Conservation (phyloP, 2,329 filamentous ascomycete species). For the Hirsutella minnesotensis region DNA sequence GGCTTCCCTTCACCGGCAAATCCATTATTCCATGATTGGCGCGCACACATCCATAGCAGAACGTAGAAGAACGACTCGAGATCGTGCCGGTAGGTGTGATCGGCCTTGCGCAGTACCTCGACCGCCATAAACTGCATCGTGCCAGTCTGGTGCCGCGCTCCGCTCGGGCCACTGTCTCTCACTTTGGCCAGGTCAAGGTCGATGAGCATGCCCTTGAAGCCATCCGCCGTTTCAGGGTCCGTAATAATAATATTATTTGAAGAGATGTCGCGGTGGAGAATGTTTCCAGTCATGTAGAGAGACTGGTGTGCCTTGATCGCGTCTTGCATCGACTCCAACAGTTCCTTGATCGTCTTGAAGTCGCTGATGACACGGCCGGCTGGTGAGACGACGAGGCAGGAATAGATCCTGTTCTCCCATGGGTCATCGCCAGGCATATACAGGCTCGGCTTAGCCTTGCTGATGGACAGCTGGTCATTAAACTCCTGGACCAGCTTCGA, state of each 20-base stretch:
- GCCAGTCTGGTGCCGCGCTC: conserved; percentile 13
- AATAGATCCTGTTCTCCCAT: too few species aligned
- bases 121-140: conserved; percentile 23
- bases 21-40: neutral
- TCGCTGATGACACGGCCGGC: conserved; percentile 7
- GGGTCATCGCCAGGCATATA: conserved; percentile 4
- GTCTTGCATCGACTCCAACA: conserved; percentile 21
- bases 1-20: too few species aligned
- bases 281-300: conserved; percentile 15
- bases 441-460: too few species aligned
- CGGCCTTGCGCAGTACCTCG: conserved; percentile 16
- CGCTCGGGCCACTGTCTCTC: conserved; percentile 9
- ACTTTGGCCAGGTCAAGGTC: conserved; percentile 9
- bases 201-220: conserved; percentile 13
- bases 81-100: too few species aligned
- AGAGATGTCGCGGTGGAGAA: conserved; percentile 4
- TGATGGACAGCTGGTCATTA: too few species aligned
- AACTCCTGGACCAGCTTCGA: too few species aligned
- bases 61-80: too few species aligned
- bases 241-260: conserved; percentile 4
- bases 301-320: conserved; percentile 23
- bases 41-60: conserved; percentile 4
- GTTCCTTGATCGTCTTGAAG: conserved; percentile 16
- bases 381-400: conserved; percentile 6
- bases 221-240: too few species aligned